These are phyloP conservation scores for Carex scoparia DNA, from an alignment of 176 grass and related monocot genomes.

Conservation along the genomic window DNA sequence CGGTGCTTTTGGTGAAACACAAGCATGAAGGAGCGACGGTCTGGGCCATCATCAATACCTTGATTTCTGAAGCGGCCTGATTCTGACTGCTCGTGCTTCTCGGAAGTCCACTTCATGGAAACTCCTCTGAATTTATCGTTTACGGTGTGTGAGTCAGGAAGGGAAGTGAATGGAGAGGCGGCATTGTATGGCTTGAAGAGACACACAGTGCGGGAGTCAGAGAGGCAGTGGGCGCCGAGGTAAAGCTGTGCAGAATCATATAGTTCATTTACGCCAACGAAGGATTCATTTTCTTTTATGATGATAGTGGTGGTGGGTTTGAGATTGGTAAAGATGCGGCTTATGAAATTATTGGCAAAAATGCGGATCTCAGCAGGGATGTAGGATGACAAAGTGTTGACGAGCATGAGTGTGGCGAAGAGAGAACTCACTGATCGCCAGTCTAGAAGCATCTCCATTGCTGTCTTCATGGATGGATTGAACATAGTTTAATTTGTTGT, in stretches of 20 bases:
- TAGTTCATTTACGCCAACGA: constrained; percentile 44
- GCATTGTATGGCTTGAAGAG: constrained; percentile 53
- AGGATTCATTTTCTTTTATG: constrained; percentile 56
- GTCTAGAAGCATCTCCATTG: constrained; percentile 50
- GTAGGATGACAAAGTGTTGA: constrained; percentile 48
- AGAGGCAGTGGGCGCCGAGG: constrained; percentile 54
- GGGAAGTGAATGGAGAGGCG: constrained; percentile 32
- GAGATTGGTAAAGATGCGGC: constrained; percentile 4
- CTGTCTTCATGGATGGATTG: neutral
- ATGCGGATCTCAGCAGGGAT: constrained; percentile 45
- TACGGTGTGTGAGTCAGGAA: constrained; percentile 51
- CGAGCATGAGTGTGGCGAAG: constrained; percentile 49
- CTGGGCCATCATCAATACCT: neutral
- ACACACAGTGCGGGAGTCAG: constrained; percentile 27
- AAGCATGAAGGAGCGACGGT: constrained; percentile 37
- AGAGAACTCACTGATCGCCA: constrained; percentile 63
- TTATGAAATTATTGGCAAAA: constrained; percentile 21
- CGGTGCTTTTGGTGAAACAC: constrained; percentile 45
- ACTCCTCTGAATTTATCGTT: constrained; percentile 46
- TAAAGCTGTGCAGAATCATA: constrained; percentile 47
- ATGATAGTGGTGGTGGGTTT: constrained; percentile 41
- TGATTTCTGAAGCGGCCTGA: neutral
- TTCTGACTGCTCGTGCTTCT: neutral
- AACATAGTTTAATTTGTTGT: neutral
- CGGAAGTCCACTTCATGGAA: constrained; percentile 46